Evolutionary conservation across 352 stramenopile species (phyloP), one percentile per base, ranked within the genome.

Genomic region (Globisporangium polare): DNA sequence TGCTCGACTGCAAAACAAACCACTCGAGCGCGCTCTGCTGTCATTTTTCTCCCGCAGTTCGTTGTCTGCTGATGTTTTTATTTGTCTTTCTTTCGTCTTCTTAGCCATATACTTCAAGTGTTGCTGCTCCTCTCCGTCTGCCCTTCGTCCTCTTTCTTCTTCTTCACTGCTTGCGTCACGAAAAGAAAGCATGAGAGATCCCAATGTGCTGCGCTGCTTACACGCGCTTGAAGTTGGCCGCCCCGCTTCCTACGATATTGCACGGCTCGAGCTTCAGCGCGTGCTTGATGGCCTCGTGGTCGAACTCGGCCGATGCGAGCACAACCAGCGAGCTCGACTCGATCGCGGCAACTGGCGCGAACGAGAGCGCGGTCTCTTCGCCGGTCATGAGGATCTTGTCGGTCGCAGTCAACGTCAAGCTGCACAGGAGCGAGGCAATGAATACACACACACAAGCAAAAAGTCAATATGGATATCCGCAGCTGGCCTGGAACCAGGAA

Each of bases 311-410:
- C 50, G 87, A 89, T 26, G 84, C 80, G 57, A 96, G 72, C 63
- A 95, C 85, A 17, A 94, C 70, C 72, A 92, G 74, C 56, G 83
- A 78, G 69, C 71, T 93, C 69, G 81, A 76, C 47, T 79, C 61
- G 33, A 93, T 88, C 29, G 87, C 83, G 26, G 87, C 87, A 18
- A 96, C 63, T 8, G 84, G 84, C 15, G 80, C 86, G 62, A 89
- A 79, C 33, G 85, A 89, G 22, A 93, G 69, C 53, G 77, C 65
- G 49, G 66, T 62, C 56, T 90, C 68, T 61, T 94, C 76, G 26
- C 83, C 83, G 2, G 84, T 92, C 43, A 94, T 64, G 35, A 86
- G 69, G 57, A 96, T 83, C 75, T 94, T 96, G 83, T 96, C 87
- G 39, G 74, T 75, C 17, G 82, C 71, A 27, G 72, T 86, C 67